Base-by-base conservation (phyloP, 345 rosid genomes). In the Salix caprea region DNA sequence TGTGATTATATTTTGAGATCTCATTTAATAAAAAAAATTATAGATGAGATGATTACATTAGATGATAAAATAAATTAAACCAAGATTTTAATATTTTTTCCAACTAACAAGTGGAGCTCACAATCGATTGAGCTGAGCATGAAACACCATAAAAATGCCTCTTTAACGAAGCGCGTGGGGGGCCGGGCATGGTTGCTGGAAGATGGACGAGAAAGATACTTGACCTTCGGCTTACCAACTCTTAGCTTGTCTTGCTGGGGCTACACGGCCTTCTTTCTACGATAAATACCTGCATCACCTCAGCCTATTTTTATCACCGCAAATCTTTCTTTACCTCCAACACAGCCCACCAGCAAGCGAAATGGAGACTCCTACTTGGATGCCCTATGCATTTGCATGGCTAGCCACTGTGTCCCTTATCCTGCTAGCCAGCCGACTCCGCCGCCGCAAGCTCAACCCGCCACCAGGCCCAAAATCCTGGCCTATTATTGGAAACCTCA, bases 401-500 rank as follows among this genome's bases (percentile, higher is more conserved):
- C 56, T 88, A 0, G 87, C 85, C 37, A 83, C 87, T 52, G 34
- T 82, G 0, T 73, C 82, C 52, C 72, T 86, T 40, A 10, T 87
- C 77, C 75, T 88, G 75, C 76, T 88, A 70, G 66, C 86, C 75
- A 65, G 78, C 61, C 74, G 34, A 30, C 61, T 84, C 82, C 86
- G 79, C 28, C 85, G 85, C 61, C 71, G 77, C 0, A 85, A 76
- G 42, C 84, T 82, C 71, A 88, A 88, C 77, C 82, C 65, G 0
- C 92, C 96, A 0, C 93, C 96, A 0, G 92, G 93, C 0, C 92
- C 95, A 13, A 89, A 82, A 71, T 82, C 90, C 0, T 89, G 92
- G 92, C 92, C 96, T 16, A 76, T 90, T 18, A 87, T 91, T 16
- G 92, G 96, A 65, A 91, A 89, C 84, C 93, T 88, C 24, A 80